Evolutionary conservation across 768 basidiomycete genomes (phyloP), one percentile per base, ranked within the genome.

Genomic region (Mycena galopus): DNA sequence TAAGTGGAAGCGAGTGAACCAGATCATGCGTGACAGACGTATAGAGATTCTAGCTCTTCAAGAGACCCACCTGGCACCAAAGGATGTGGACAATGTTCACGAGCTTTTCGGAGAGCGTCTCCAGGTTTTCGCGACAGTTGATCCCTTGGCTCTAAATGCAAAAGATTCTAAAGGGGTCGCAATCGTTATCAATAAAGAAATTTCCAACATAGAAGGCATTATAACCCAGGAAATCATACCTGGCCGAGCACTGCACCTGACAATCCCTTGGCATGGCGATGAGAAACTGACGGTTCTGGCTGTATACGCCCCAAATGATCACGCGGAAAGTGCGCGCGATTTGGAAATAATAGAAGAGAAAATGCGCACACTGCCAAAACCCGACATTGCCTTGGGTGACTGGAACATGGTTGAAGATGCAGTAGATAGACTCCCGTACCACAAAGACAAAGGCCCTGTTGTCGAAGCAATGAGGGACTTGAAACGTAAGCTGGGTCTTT

Each of bases 331-430:
- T 56, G 65, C 64, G 1, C 4, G 7, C 0, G 65, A 66, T n/a
- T n/a, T n/a, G n/a, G n/a, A n/a, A n/a, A n/a, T 6, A 4, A n/a
- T n/a, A n/a, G n/a, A n/a, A n/a, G n/a, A n/a, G n/a, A n/a, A n/a
- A n/a, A n/a, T n/a, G n/a, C n/a, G n/a, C n/a, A n/a, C n/a, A n/a
- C n/a, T n/a, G n/a, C n/a, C n/a, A n/a, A n/a, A n/a, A n/a, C n/a
- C n/a, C n/a, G n/a, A n/a, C n/a, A 19, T 57, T 14, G 14, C 37
- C 9, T 39, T 57, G 3, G 69, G 69, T 0, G 69, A 75, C 33
- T 62, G 37, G 14, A 75, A 73, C 37, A 55, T 75, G 55, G 67
- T 73, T 6, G 74, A 75, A 25, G 71, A 75, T 21, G 50, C 27
- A 1, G 62, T 69, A 1, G 71, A 75, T 25, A 33, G 74, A 9